Base-by-base conservation (phyloP, 495 filamentous ascomycete genomes). In the Penicillium nucicola region DNA sequence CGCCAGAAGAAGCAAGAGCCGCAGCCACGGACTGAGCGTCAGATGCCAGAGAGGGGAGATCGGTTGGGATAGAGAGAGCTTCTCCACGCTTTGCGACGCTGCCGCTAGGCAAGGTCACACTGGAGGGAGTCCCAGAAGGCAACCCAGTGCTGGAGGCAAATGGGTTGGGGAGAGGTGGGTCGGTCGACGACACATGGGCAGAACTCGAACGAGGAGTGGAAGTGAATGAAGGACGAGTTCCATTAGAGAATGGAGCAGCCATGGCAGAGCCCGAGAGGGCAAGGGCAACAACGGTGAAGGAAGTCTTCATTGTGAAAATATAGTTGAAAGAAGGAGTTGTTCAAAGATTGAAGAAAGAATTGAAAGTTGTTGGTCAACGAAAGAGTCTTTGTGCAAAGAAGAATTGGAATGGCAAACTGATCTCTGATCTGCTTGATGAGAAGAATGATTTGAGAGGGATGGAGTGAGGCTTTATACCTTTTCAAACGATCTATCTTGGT, bases 221-320 rank as follows among this genome's bases (percentile, higher is more conserved):
- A 10, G 40, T 35, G 18, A 42, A 42, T 10, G 17, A 47, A 25
- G 18, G 11, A 20, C 37, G 47, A 14, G 51, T 53, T 32, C 58
- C 45, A 18, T 42, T 58, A 20, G 47, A 45, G 54, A 58, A 53
- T 12, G 59, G 59, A 10, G 34, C 41, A 30, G 36, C 59, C 18
- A 59, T 31, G 34, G 52, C 56, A 35, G 55, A 50, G 28, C 52
- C 59, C 8, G 52, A 49, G 13, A 62, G 52, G 19, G 52, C 48
- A 11, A 62, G 13, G 39, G 49, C 45, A 39, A 62, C 35, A 22
- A 42, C 36, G 54, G 49, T 45, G 23, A 58, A 19, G 13, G 51
- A 58, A 34, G 37, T 37, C 52, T 54, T 62, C 59, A 62, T 61
- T 31, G 20, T 53, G 51, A 45, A 55, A 22, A 37, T 40, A 13